phyloP scores from a whole-genome alignment of 1,284 basidiomycete species.

The Leccinum cinnamomeum region DNA sequence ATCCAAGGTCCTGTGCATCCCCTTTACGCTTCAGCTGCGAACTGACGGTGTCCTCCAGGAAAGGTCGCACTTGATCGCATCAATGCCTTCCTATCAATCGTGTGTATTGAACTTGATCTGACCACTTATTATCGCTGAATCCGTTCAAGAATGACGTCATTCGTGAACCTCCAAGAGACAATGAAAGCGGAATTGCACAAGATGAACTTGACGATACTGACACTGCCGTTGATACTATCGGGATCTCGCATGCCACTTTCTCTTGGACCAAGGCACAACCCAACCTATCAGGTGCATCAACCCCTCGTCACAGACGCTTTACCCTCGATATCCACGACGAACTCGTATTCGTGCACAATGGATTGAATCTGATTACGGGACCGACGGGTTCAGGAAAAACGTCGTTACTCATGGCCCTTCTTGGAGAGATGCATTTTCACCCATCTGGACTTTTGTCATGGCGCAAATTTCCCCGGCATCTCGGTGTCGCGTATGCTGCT shows the following conservation, averaged over 20 bases:
- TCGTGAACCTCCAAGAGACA: neutral
- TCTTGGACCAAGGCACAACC: slow-evolving; percentile 29
- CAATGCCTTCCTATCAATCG: slow-evolving; percentile 23
- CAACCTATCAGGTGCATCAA: slow-evolving; percentile 13
- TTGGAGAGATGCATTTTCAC: slow-evolving; percentile 38
- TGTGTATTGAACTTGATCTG: neutral
- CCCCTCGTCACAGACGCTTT: slow-evolving; percentile 39
- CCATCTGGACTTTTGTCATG: slow-evolving; percentile 36
- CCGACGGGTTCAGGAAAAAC: slow-evolving; percentile 58
- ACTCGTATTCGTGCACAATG: slow-evolving; percentile 55
- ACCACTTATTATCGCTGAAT: neutral
- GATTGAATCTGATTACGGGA: slow-evolving; percentile 65
- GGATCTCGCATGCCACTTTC: slow-evolving; percentile 37
- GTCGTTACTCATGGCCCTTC: slow-evolving; percentile 53
- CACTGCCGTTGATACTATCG: slow-evolving; percentile 20
- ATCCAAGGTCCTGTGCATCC: slow-evolving; percentile 26
- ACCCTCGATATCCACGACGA: slow-evolving; percentile 50
- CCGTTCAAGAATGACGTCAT: slow-evolving; percentile 6
- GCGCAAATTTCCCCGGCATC: slow-evolving; percentile 52
- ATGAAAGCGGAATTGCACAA: slow-evolving; percentile 8
- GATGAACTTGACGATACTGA: neutral
- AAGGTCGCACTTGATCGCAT: slow-evolving; percentile 13
- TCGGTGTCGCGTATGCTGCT: slow-evolving; percentile 61
- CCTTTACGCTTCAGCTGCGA: neutral
- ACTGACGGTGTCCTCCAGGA: slow-evolving; percentile 4